Evolutionary conservation across 2,329 filamentous ascomycete genomes (phyloP).

Genomic region (Ophiobolus disseminans): DNA sequence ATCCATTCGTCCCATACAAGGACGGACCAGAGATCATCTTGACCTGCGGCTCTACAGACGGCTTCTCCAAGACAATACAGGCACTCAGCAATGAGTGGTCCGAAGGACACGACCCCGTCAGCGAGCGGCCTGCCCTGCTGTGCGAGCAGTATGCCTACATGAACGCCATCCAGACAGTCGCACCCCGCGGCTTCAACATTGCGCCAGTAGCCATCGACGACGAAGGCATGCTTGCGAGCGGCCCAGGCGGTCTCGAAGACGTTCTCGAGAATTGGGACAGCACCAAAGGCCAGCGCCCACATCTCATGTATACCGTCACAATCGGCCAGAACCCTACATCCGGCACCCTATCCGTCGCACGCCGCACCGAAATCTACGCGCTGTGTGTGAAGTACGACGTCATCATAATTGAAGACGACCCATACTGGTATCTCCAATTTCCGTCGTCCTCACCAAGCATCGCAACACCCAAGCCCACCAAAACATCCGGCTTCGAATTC

Average conservation of each 20-base stretch:
- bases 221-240: conserved; percentile 78
- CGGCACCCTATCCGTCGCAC: conserved; percentile 73
- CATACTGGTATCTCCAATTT: conserved; percentile 94
- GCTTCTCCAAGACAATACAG: conserved; percentile 78
- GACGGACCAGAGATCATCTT: conserved; percentile 79
- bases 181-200: conserved; percentile 74
- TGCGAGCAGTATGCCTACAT: conserved; percentile 83
- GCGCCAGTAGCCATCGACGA: conserved; percentile 77
- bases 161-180: conserved; percentile 72
- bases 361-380: conserved; percentile 79
- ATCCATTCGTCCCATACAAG: conserved; percentile 81
- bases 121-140: conserved; percentile 77
- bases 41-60: conserved; percentile 85
- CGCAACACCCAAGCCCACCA: conserved; percentile 52
- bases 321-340: conserved; percentile 91
- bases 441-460: conserved; percentile 67
- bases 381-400: conserved; percentile 85
- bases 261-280: conserved; percentile 84
- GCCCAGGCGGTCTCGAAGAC: conserved; percentile 76
- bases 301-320: conserved; percentile 89
- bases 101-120: conserved; percentile 69
- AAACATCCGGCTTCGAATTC: conserved; percentile 73
- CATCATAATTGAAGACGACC: conserved; percentile 91
- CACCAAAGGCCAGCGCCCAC: conserved; percentile 74
- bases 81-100: conserved; percentile 79